Evolutionary conservation across 2,329 filamentous ascomycete species (phyloP).

Genomic region (Paramyrothecium sp.): DNA sequence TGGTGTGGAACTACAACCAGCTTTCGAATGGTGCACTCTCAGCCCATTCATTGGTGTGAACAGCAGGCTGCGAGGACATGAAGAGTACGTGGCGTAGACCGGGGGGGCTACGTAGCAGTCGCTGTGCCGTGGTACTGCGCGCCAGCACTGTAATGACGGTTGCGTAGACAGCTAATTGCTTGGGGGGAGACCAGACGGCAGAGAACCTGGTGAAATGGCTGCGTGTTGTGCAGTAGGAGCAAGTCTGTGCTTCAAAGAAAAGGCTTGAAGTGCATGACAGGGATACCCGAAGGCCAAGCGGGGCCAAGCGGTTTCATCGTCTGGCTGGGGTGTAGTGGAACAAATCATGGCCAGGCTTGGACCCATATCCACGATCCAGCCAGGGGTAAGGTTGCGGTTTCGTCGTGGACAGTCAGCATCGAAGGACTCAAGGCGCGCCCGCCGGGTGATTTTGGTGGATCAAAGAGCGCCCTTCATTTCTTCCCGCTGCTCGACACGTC

Average conservation of each 20-base stretch:
- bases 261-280: not conserved
- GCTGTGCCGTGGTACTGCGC: no score
- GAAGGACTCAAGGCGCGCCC: not conserved
- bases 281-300: slow-evolving; percentile 6
- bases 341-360: not conserved
- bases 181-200: not conserved
- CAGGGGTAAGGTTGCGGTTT: slow-evolving; percentile 4
- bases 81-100: not conserved
- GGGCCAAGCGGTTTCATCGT: slow-evolving; percentile 20
- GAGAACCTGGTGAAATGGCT: not conserved
- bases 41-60: not conserved
- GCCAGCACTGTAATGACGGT: not conserved
- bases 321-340: slow-evolving; percentile 9
- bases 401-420: not conserved
- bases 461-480: slow-evolving; percentile 12
- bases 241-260: not conserved
- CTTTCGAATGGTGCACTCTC: not conserved
- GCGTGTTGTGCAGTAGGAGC: not conserved
- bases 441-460: slow-evolving; percentile 5
- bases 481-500: not conserved
- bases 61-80: not conserved
- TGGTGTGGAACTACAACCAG: slow-evolving; percentile 15
- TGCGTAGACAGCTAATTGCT: no score
- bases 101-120: not conserved
- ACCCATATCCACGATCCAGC: not conserved